These are phyloP conservation scores for Coemansia sp. DNA, from an alignment of 192 early-diverging fungal genomes.

Conservation along the genomic window DNA sequence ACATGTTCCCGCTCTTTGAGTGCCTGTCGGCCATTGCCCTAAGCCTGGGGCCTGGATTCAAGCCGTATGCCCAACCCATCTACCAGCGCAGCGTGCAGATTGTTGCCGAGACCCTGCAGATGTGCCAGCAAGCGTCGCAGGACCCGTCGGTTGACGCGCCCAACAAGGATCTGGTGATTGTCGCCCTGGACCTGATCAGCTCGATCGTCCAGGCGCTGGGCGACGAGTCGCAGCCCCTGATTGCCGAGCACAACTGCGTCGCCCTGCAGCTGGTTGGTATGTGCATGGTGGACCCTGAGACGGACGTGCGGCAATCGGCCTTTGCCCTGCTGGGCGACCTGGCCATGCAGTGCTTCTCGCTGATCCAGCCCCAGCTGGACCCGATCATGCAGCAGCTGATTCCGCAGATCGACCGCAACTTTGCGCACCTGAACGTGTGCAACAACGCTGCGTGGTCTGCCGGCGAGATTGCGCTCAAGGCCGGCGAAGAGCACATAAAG, in stretches of 20 bases:
- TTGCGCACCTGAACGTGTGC: slow-evolving; percentile 67
- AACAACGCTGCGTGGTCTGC: slow-evolving; percentile 99
- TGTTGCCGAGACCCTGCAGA: slow-evolving; percentile 72
- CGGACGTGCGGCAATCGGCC: slow-evolving; percentile 90
- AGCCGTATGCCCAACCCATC: slow-evolving; percentile 75
- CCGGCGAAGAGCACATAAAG: slow-evolving; percentile 63
- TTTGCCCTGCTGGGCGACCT: slow-evolving; percentile 97
- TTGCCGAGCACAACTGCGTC: slow-evolving; percentile 63
- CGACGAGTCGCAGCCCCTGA: slow-evolving; percentile 64
- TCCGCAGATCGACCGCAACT: slow-evolving; percentile 59
- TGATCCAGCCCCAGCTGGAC: slow-evolving; percentile 73
- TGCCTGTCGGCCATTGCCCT: slow-evolving; percentile 84
- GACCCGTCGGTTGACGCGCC: slow-evolving; percentile 54
- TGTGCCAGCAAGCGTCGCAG: slow-evolving; percentile 52
- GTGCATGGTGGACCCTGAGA: slow-evolving; percentile 68
- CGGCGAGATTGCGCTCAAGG: slow-evolving; percentile 92
- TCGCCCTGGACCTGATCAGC: slow-evolving; percentile 90
- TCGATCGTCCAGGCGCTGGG: slow-evolving; percentile 91
- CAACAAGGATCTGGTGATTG: slow-evolving; percentile 96
- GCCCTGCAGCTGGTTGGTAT: slow-evolving; percentile 72
- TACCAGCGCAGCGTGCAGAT: slow-evolving; percentile 88
- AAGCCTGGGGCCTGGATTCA: slow-evolving; percentile 80
- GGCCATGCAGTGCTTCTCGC: slow-evolving; percentile 81
- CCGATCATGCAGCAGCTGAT: slow-evolving; percentile 78
- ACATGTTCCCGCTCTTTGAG: slow-evolving; percentile 93